Percentiles rank a stretch among this genome's conserved stretches.
Evolutionary conservation across 108 stramenopile species (phyloP).

Genomic region (Stephanodiscus minutulus): DNA sequence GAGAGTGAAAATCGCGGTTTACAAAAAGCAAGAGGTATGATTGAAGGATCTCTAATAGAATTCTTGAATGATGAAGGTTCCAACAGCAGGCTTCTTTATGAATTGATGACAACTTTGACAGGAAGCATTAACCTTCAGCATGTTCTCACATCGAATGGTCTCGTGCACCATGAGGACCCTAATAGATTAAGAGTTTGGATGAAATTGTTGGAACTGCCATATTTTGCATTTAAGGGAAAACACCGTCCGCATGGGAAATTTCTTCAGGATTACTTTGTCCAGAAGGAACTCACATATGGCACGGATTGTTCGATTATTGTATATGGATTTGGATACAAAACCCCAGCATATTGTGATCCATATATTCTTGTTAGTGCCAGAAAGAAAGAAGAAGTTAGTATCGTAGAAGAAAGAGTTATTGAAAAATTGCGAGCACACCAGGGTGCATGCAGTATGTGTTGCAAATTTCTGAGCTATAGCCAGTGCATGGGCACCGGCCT

Average conservation of each 20-base stretch:
- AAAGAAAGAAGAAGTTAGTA: not conserved
- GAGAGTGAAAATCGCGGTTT: not conserved
- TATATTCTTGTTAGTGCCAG: not conserved
- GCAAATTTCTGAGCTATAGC: no score
- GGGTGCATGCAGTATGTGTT: not conserved
- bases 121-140: not conserved
- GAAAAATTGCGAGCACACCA: not conserved
- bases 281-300: not conserved
- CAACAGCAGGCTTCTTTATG: not conserved
- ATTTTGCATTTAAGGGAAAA: not conserved
- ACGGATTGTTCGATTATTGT: not conserved
- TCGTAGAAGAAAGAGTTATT: not conserved
- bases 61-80: not conserved
- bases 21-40: not conserved
- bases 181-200: not conserved
- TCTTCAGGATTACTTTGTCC: not conserved
- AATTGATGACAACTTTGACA: not conserved
- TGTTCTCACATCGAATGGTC: no score
- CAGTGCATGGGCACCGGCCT: no score
- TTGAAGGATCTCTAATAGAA: not conserved
- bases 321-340: not conserved
- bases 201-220: not conserved
- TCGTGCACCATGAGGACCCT: not conserved
- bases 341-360: not conserved
- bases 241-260: not conserved